Evolutionary conservation across 2,329 filamentous ascomycete genomes (phyloP).

Genomic region (Magnaporthiopsis poae): DNA sequence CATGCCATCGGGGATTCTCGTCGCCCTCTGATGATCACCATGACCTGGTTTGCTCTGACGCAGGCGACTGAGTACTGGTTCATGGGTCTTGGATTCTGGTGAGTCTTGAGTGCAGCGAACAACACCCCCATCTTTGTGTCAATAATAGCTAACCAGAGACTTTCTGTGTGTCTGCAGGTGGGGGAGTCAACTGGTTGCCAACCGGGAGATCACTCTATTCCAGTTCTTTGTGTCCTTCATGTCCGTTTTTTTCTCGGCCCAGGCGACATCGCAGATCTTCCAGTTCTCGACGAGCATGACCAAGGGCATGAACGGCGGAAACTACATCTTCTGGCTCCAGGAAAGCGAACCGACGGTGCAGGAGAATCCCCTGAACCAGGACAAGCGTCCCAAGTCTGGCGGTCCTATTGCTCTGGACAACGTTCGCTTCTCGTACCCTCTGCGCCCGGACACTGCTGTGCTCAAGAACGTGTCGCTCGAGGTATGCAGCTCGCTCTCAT

Average conservation of each 20-base stretch:
- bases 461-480: slow-evolving; percentile 28
- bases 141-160: neutral
- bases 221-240: slow-evolving; percentile 43
- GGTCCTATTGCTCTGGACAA: neutral
- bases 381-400: slow-evolving; percentile 22
- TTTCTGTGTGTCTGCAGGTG: slow-evolving; percentile 13
- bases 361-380: slow-evolving; percentile 8
- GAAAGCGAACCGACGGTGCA: neutral
- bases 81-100: slow-evolving; percentile 32
- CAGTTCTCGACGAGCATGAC: slow-evolving; percentile 43
- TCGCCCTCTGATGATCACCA: slow-evolving; percentile 18
- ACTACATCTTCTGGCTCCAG: slow-evolving; percentile 40
- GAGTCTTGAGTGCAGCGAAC: slow-evolving; percentile 2
- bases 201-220: slow-evolving; percentile 28
- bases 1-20: slow-evolving; percentile 46
- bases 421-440: slow-evolving; percentile 6
- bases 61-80: slow-evolving; percentile 32
- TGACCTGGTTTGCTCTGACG: slow-evolving; percentile 25
- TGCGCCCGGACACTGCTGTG: slow-evolving; percentile 29
- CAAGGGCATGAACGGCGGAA: slow-evolving; percentile 37
- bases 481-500: neutral
- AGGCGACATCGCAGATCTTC: slow-evolving; percentile 32
- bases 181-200: slow-evolving; percentile 26
- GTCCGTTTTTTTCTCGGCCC: slow-evolving; percentile 36
- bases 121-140: neutral